Evolutionary conservation across 2,329 filamentous ascomycete species (phyloP).

Genomic region (Trichoderma pleuroti): DNA sequence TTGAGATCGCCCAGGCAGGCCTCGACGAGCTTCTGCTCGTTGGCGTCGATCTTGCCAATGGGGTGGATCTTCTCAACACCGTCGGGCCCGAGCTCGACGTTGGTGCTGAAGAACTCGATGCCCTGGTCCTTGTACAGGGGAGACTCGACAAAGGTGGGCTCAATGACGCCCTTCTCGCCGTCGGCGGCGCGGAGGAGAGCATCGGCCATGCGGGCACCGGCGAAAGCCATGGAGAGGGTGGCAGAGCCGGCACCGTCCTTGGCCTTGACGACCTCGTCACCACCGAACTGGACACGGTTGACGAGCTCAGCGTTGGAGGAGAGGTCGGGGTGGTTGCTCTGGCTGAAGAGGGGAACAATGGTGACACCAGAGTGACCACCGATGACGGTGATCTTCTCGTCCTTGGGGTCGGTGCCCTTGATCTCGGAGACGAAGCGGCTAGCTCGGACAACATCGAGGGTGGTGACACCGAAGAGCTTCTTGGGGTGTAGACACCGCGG

Average conservation of each 20-base stretch:
- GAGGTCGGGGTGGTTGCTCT: conserved; percentile 84
- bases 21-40: conserved; percentile 87
- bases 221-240: conserved; percentile 98
- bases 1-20: conserved; percentile 79
- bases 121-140: conserved; percentile 98
- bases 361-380: conserved; percentile 97
- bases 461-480: conserved; percentile 98
- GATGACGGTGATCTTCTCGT: conserved; percentile 93
- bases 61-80: conserved; percentile 92
- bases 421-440: conserved; percentile 96
- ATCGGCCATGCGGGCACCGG: conserved; percentile 80
- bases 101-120: conserved; percentile 93
- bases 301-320: conserved; percentile 75
- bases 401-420: conserved; percentile 83
- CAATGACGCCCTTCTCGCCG: conserved; percentile 90
- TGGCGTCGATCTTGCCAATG: conserved; percentile 76
- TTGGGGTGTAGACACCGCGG: conserved; percentile 94
- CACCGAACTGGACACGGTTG: conserved; percentile 96
- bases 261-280: conserved; percentile 98
- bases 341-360: conserved; percentile 96
- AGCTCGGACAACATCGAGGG: conserved; percentile 96
- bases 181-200: conserved; percentile 87
- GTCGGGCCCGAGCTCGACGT: conserved; percentile 92
- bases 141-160: conserved; percentile 96
- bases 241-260: conserved; percentile 97